Evolutionary conservation across 768 basidiomycete species (phyloP), one percentile per base, ranked within the genome.

Genomic region (Termitomyces heimii): DNA sequence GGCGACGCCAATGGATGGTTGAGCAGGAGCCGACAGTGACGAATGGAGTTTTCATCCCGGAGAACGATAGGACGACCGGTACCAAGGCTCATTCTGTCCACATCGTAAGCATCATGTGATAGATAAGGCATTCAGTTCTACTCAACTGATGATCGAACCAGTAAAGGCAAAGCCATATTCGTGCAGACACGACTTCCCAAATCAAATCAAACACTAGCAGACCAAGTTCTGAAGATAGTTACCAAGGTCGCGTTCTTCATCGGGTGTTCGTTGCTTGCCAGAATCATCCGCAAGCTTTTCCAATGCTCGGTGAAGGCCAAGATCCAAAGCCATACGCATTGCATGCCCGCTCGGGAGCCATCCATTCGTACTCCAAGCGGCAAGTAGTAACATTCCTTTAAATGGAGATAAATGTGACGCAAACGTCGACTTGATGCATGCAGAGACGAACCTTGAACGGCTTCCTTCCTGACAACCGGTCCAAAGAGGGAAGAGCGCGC

Each of bases 271-370:
- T 58, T 82, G 79, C 68, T 86, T 88, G n/a, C 75, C 81, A 44
- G 70, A 78, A 34, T 83, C 82, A 52, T 95, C 91, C 1, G 88
- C 90, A 9, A 98, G 80, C 68, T 93, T 96, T 67, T 96, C 94
- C 44, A 97, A 72, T 10, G 95, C 95, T 44, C 91, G 86, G 68
- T 98, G 93, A 22, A 98, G 78, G 32, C 94, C 93, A 53, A 98
- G 86, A 68, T 97, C 94, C 53, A 96, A 75, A 22, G 92, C 94
- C 92, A 96, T 96, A 53, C 95, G 85, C 85, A 97, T 87, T 6
- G 95, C 95, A 66, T 98, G 95, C 3, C 95, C 95, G 64, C 90
- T 89, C 9, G 94, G 93, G 46, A 98, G 79, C 92, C 93, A 98
- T 0, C 93, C 94, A 60, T 94, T 93, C 37, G 93, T 92, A 66